Conservation (phyloP, 495 filamentous ascomycete genomes). For the Aspergillus funiculosus region DNA sequence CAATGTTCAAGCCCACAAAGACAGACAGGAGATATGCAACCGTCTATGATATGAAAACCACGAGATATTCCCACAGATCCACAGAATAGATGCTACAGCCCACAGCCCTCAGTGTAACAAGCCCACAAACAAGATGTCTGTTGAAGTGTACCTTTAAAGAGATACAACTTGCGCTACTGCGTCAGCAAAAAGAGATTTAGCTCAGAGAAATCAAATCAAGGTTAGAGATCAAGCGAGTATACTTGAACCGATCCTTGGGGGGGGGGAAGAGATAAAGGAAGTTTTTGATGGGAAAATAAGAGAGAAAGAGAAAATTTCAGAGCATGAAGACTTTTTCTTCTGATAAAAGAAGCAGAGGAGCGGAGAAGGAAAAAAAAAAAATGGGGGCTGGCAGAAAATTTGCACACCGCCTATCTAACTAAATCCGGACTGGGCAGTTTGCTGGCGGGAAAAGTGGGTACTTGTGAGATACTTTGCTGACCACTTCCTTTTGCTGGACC, state of each 20-base stretch:
- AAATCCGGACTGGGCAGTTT: conserved; percentile 17
- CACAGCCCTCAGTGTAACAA: conserved; percentile 47
- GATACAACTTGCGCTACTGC: conserved; percentile 37
- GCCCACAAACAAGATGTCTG: conserved; percentile 46
- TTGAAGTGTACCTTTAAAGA: conserved; percentile 39
- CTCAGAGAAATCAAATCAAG: conserved; percentile 14
- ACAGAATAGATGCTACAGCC: conserved; percentile 43
- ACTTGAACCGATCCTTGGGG: conserved; percentile 17
- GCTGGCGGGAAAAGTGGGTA: conserved; percentile 1
- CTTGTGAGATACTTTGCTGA: conserved; percentile 4
- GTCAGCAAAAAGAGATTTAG: conserved; percentile 30
- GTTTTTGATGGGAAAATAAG: conserved; percentile 13
- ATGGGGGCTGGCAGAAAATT: conserved; percentile 30
- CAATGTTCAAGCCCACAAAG: conserved; percentile 48
- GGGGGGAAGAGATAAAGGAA: no score
- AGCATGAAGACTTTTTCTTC: conserved; percentile 19
- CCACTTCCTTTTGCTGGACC: no score
- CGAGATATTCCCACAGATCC: conserved; percentile 40
- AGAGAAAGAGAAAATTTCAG: conserved; percentile 2
- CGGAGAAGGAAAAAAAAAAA: conserved; percentile 32
- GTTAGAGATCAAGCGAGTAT: conserved; percentile 14
- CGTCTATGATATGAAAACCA: conserved; percentile 41
- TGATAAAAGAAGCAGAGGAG: no score
- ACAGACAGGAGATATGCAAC: conserved; percentile 42
- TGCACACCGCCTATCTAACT: conserved; percentile 24